Evolutionary conservation across 2,329 filamentous ascomycete genomes (phyloP).

Genomic region (Microdochium bolleyi): DNA sequence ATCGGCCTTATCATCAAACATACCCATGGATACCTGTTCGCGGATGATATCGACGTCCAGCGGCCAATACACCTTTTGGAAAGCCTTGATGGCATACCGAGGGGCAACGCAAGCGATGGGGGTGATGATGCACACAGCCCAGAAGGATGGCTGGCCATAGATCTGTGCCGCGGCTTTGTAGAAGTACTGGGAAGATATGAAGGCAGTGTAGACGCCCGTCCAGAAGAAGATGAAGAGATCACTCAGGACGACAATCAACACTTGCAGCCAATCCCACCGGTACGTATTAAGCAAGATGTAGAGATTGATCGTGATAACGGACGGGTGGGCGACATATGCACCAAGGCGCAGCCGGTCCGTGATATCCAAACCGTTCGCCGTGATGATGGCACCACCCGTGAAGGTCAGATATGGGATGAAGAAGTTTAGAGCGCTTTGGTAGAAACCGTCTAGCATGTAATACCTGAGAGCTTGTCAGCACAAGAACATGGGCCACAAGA

Average conservation of each 20-base stretch:
- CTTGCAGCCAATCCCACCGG: constrained; percentile 95
- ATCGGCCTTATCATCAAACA: constrained; percentile 45
- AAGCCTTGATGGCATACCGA: constrained; percentile 74
- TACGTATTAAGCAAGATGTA: constrained; percentile 97
- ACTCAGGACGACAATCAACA: constrained; percentile 74
- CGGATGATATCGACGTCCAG: constrained; percentile 93
- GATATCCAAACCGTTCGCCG: constrained; percentile 65
- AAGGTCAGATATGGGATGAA: constrained; percentile 87
- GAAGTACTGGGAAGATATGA: constrained; percentile 45
- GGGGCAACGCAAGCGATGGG: constrained; percentile 79
- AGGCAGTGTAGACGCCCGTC: constrained; percentile 75
- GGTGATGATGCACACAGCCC: constrained; percentile 74
- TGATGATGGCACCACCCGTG: constrained; percentile 58
- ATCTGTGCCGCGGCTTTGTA: constrained; percentile 73
- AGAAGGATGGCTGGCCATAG: constrained; percentile 77
- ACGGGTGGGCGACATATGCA: constrained; percentile 75
- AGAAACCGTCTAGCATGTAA: constrained; percentile 92
- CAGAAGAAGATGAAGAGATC: constrained; percentile 88
- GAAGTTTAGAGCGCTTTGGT: constrained; percentile 90
- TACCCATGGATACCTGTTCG: constrained; percentile 78
- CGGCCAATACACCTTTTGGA: constrained; percentile 92
- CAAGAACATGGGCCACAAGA: background rate
- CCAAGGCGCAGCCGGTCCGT: constrained; percentile 79
- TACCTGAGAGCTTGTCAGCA: constrained; percentile 45
- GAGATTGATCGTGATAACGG: constrained; percentile 81